Percentiles rank a stretch among this genome's conserved stretches.
Evolutionary conservation across 106 monocot genomes (phyloP).

Genomic region (Dendrobium officinale): DNA sequence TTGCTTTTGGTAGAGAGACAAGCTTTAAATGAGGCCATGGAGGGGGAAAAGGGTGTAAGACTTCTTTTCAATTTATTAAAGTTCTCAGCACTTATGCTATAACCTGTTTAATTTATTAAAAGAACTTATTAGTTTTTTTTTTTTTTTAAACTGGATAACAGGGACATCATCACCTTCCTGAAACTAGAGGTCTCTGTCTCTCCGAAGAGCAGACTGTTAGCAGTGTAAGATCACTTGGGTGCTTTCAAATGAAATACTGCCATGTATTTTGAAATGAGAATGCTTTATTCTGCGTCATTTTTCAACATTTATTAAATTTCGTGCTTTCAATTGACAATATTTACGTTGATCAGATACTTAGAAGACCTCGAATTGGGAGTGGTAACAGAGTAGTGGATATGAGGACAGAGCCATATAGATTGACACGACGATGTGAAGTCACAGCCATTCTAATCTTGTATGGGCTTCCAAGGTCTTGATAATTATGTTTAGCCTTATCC

Average conservation of each 20-base stretch:
- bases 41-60: conserved; percentile 55
- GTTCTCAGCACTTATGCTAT: no score
- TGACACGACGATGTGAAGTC: conserved; percentile 71
- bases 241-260: background rate
- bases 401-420: conserved; percentile 60
- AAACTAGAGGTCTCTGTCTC: conserved; percentile 91
- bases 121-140: background rate
- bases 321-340: background rate
- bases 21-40: conserved; percentile 95
- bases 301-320: background rate
- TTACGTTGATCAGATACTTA: conserved; percentile 47
- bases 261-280: background rate
- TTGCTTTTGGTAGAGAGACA: conserved; percentile 90
- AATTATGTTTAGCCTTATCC: background rate
- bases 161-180: conserved; percentile 84
- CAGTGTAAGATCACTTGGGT: conserved; percentile 42
- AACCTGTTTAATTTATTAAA: background rate
- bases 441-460: conserved; percentile 89
- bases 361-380: conserved; percentile 60
- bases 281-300: background rate
- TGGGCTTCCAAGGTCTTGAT: conserved; percentile 76
- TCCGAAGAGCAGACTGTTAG: conserved; percentile 90
- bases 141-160: conserved; percentile 9
- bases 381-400: conserved; percentile 54
- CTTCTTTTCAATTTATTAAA: no score